Evolutionary conservation across 768 basidiomycete species (phyloP), one percentile per base, ranked within the genome.

Genomic region (Agrocybe chaxingu): DNA sequence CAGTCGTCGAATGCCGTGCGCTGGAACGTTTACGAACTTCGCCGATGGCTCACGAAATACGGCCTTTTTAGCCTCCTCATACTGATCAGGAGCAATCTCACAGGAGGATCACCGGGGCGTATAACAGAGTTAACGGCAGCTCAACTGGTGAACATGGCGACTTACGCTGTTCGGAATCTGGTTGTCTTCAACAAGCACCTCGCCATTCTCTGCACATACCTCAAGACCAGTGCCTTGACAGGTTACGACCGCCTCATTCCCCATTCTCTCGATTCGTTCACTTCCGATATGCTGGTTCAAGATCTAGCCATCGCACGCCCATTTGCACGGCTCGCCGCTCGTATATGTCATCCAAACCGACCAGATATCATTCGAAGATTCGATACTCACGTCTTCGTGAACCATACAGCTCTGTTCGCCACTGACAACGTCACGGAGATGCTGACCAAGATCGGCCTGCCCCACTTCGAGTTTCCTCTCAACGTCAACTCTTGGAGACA

Each of bases 251-350:
- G 58, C 32, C 53, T 66, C 5, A 63, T 69, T 10, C 69, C 66
- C 1, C 63, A 65, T 39, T 51, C 60, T 0, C 36, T 68, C 0
- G 59, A 65, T 52, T 58, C 45, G 0, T 48, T 68, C 7, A 57
- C 51, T 1, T 47, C 58, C 0, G 58, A 67, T 42, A n/a, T 69
- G 0, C 31, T 69, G 0, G 52, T 70, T 5, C 66, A 67, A 42
- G 46, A 61, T 5, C 62, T 64, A 1, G 57, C 61, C 0, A 41
- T 67, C 9, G 51, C 54, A 4, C 54, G 54, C 1, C 57, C 54
- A 0, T 58, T 58, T 39, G 57, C 57, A 8, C n/a, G 39, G 1
- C 16, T 56, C 0, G 49, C 47, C 2, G 51, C 54, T 2, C 18
- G 12, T 8, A 18, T 43, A 0, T 50, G 42, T 33, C 45, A 51